Conservation (phyloP, 495 filamentous ascomycete genomes). For the Hyaloscypha finlandica region DNA sequence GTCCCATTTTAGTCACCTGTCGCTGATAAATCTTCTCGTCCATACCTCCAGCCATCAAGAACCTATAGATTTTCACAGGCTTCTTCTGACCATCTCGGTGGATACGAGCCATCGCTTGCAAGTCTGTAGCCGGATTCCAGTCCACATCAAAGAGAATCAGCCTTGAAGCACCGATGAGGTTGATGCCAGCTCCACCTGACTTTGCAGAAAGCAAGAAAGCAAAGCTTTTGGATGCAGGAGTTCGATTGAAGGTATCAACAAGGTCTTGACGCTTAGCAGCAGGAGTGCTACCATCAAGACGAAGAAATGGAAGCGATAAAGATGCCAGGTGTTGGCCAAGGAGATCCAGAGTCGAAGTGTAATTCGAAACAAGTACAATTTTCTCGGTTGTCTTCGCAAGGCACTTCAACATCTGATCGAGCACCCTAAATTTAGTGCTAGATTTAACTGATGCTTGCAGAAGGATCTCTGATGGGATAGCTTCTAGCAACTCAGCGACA, state of each 20-base stretch:
- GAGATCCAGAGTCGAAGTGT: conserved; percentile 75
- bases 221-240: conserved; percentile 57
- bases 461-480: conserved; percentile 59
- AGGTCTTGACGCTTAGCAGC: conserved; percentile 68
- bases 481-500: conserved; percentile 52
- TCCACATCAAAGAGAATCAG: conserved; percentile 80
- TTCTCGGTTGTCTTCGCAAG: conserved; percentile 66
- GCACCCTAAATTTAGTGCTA: conserved; percentile 71
- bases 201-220: conserved; percentile 83
- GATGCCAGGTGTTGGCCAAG: conserved; percentile 65
- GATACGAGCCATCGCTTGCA: conserved; percentile 85
- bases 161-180: conserved; percentile 75
- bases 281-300: conserved; percentile 74
- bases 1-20: conserved; percentile 73
- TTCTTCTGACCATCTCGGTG: conserved; percentile 77
- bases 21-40: conserved; percentile 86
- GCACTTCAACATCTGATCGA: conserved; percentile 67
- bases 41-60: conserved; percentile 70
- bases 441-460: conserved; percentile 57
- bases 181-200: conserved; percentile 73
- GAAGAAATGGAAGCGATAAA: conserved; percentile 64
- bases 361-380: conserved; percentile 80
- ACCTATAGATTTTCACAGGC: conserved; percentile 71
- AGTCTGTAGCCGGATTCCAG: conserved; percentile 82
- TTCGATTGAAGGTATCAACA: conserved; percentile 76